Evolutionary conservation across 1,284 basidiomycete species (phyloP).

Genomic region (Stygiomarasmius scandens): DNA sequence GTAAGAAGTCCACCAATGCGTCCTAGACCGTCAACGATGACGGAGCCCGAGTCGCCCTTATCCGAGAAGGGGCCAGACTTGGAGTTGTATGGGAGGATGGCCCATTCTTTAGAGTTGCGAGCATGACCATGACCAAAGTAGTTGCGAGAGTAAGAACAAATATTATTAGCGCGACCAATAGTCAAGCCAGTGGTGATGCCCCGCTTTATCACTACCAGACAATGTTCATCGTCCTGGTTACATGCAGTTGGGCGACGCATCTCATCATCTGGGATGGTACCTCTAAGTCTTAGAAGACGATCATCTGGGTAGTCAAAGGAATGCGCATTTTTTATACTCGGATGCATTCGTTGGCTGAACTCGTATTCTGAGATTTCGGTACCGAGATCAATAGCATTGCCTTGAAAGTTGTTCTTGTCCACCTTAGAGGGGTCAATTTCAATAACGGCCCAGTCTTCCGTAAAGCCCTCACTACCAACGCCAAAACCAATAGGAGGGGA

Average conservation of each 20-base stretch:
- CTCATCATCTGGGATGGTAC: slow-evolving; percentile 21
- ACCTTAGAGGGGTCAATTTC: slow-evolving; percentile 30
- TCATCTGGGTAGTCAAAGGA: slow-evolving; percentile 19
- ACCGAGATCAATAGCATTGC: slow-evolving; percentile 29
- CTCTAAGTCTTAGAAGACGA: slow-evolving; percentile 23
- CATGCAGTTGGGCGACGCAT: slow-evolving; percentile 21
- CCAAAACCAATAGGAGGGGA: slow-evolving; percentile 28
- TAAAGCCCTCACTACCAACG: slow-evolving; percentile 20
- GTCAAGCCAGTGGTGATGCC: slow-evolving; percentile 30
- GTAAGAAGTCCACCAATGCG: slow-evolving; percentile 17
- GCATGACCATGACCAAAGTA: slow-evolving; percentile 9
- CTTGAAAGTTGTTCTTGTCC: slow-evolving; percentile 16
- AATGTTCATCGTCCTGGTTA: slow-evolving; percentile 22
- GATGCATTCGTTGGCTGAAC: slow-evolving; percentile 9
- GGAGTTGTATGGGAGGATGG: slow-evolving; percentile 11
- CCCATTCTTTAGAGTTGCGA: slow-evolving; percentile 12
- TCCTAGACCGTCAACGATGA: slow-evolving; percentile 15
- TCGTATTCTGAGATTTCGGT: slow-evolving; percentile 7
- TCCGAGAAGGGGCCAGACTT: slow-evolving; percentile 12
- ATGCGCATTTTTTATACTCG: slow-evolving; percentile 5
- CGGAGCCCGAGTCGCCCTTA: slow-evolving; percentile 17
- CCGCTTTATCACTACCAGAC: slow-evolving; percentile 29
- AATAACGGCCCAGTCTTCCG: slow-evolving; percentile 34
- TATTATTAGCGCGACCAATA: slow-evolving; percentile 27
- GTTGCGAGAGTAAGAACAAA: slow-evolving; percentile 25